Conservation (phyloP, 139 green algal species). For the Micractinium conductrix region DNA sequence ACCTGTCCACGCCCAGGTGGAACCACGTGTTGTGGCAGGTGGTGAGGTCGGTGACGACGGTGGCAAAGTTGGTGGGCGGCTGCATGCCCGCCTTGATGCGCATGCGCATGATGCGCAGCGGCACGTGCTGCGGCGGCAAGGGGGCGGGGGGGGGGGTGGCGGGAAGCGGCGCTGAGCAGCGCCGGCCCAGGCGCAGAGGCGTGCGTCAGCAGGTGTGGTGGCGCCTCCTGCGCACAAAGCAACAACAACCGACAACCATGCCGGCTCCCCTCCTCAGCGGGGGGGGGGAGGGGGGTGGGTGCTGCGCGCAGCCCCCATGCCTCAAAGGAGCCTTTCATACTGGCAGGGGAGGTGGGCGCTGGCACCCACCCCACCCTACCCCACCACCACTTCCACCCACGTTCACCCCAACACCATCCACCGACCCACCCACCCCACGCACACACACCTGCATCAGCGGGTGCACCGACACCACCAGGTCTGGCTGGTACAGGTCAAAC, state of each 20-base stretch:
- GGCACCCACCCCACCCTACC: background rate
- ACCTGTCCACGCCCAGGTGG: slow-evolving; percentile 61
- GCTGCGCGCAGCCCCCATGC: too few species aligned
- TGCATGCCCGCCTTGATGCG: slow-evolving; percentile 56
- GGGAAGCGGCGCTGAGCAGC: background rate
- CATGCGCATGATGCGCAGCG: slow-evolving; percentile 69
- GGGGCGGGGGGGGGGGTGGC: background rate
- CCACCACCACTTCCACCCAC: slow-evolving; percentile 82
- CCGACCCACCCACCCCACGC: background rate
- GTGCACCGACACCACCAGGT: slow-evolving; percentile 95
- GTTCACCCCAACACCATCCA: slow-evolving; percentile 96
- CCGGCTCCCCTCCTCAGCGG: too few species aligned
- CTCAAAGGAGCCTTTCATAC: background rate
- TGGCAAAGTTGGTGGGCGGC: slow-evolving; percentile 89
- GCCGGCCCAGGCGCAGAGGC: background rate
- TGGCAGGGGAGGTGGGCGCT: background rate
- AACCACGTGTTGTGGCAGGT: slow-evolving; percentile 98
- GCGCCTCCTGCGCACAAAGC: background rate
- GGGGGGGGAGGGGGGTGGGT: too few species aligned
- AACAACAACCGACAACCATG: too few species aligned
- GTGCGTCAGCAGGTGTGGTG: background rate
- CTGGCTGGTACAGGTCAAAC: slow-evolving; percentile 75
- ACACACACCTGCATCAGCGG: slow-evolving; percentile 90
- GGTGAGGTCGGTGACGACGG: slow-evolving; percentile 97
- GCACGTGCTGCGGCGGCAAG: slow-evolving; percentile 84